Conservation (phyloP, 106 monocot genomes). For the Apostasia ramifera region DNA sequence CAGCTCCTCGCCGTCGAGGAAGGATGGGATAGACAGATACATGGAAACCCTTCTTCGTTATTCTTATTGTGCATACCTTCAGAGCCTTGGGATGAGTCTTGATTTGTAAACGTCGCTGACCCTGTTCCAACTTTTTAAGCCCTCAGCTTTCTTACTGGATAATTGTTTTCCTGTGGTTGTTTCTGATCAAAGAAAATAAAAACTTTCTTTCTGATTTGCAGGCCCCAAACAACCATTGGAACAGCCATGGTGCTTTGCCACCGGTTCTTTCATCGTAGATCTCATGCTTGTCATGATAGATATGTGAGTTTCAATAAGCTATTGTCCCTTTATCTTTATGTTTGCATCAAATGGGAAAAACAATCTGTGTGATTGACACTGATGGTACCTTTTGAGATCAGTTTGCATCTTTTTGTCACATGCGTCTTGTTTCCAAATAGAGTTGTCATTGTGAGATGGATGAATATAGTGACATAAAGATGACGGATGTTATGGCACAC, state of each 20-base stretch:
- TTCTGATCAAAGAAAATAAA: not conserved
- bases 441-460: too few species aligned
- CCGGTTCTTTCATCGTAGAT: conserved; percentile 80
- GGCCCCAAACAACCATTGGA: conserved; percentile 84
- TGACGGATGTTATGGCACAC: too few species aligned
- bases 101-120: conserved; percentile 38
- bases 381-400: too few species aligned
- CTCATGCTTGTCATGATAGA: conserved; percentile 92
- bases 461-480: too few species aligned
- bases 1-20: conserved; percentile 79
- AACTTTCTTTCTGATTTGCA: conserved; percentile 20
- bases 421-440: too few species aligned
- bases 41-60: conserved; percentile 62
- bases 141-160: not conserved
- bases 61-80: conserved; percentile 73
- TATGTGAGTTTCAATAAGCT: conserved; percentile 49
- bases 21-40: conserved; percentile 65
- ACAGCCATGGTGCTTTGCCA: conserved; percentile 88
- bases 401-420: too few species aligned
- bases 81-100: conserved; percentile 61
- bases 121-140: not conserved
- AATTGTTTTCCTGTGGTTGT: not conserved
- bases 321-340: not conserved
- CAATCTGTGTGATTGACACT: not conserved
- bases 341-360: not conserved